A percentile compares a stretch with the other conserved stretches of the same genome.
Evolutionary conservation across 805 yeast species (phyloP).

Genomic region (Candida ipomoeae): DNA sequence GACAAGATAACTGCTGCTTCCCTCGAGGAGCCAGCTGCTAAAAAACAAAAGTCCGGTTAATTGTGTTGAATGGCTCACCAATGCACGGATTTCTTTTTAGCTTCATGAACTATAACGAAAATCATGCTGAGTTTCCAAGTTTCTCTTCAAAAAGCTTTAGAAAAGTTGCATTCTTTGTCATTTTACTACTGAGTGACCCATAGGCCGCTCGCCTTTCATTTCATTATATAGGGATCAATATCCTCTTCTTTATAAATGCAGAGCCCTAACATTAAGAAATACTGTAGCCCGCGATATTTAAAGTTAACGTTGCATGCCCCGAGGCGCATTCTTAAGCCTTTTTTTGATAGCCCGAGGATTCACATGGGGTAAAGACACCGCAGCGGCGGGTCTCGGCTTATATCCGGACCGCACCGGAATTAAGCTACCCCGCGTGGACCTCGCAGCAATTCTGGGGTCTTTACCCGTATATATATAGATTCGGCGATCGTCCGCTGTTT

Average conservation of each 20-base stretch:
- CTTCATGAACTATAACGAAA: slow-evolving; percentile 5
- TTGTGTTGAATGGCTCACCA: slow-evolving; percentile 4
- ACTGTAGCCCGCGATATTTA: not conserved
- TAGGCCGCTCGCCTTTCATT: slow-evolving; percentile 5
- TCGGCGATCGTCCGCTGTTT: not conserved
- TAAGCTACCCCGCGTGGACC: not conserved
- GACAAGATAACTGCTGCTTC: slow-evolving; percentile 22
- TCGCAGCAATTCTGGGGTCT: not conserved
- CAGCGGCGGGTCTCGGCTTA: not conserved
- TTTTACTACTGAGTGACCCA: not conserved
- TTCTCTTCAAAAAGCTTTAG: slow-evolving; percentile 6
- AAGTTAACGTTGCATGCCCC: no score
- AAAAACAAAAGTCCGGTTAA: slow-evolving; percentile 35
- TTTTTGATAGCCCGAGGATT: not conserved
- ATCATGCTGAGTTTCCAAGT: slow-evolving; percentile 9
- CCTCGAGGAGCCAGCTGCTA: slow-evolving; percentile 32
- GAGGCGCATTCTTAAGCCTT: no score
- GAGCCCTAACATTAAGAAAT: not conserved
- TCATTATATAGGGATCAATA: slow-evolving; percentile 3
- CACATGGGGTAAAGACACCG: not conserved
- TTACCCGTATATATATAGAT: not conserved
- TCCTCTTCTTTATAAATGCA: slow-evolving; percentile 4
- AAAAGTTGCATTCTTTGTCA: slow-evolving; percentile 6
- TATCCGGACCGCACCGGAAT: not conserved
- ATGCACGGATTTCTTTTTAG: slow-evolving; percentile 5